A percentile compares a stretch with the other conserved stretches of the same genome.
Evolutionary conservation across 768 basidiomycete species (phyloP).

Genomic region (Russula sp.): DNA sequence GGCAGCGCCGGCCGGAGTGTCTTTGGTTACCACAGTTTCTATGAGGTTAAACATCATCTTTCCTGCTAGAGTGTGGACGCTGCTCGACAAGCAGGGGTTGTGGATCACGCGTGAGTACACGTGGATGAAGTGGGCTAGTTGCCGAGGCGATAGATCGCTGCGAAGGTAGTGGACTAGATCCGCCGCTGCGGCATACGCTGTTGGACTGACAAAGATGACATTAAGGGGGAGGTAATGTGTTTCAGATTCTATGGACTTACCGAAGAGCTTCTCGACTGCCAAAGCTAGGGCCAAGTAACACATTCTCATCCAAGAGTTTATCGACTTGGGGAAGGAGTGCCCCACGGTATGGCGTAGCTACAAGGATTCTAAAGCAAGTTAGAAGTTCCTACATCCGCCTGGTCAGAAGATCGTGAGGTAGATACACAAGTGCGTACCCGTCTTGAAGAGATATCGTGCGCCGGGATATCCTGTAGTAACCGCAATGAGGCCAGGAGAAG

Average conservation of each 20-base stretch:
- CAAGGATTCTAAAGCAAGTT: conserved; percentile 86
- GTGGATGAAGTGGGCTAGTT: conserved; percentile 72
- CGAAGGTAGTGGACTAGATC: conserved; percentile 93
- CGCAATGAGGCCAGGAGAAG: conserved; percentile 76
- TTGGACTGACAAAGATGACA: conserved; percentile 42
- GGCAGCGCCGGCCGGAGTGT: conserved; percentile 59
- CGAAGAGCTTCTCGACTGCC: conserved; percentile 82
- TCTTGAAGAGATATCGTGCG: conserved; percentile 73
- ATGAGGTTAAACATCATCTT: conserved; percentile 90
- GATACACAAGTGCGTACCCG: conserved; percentile 47
- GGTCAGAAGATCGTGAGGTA: background rate
- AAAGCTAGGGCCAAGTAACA: conserved; percentile 79
- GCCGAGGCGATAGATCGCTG: conserved; percentile 67
- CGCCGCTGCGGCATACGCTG: conserved; percentile 82
- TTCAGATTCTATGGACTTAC: conserved; percentile 35
- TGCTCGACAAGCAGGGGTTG: conserved; percentile 73
- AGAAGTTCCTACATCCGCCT: conserved; percentile 67
- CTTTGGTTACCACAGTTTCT: conserved; percentile 76
- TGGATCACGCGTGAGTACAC: conserved; percentile 87
- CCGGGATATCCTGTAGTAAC: conserved; percentile 90
- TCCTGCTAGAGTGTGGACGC: conserved; percentile 83
- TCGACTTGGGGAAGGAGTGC: conserved; percentile 80
- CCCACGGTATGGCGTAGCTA: conserved; percentile 69
- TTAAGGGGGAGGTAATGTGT: background rate
- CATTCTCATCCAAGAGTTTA: conserved; percentile 84